Percentiles rank a stretch among this genome's conserved stretches.
These are phyloP conservation scores for Pelargonium australe DNA, from an alignment of 441 rosid species.

Conservation along the genomic window DNA sequence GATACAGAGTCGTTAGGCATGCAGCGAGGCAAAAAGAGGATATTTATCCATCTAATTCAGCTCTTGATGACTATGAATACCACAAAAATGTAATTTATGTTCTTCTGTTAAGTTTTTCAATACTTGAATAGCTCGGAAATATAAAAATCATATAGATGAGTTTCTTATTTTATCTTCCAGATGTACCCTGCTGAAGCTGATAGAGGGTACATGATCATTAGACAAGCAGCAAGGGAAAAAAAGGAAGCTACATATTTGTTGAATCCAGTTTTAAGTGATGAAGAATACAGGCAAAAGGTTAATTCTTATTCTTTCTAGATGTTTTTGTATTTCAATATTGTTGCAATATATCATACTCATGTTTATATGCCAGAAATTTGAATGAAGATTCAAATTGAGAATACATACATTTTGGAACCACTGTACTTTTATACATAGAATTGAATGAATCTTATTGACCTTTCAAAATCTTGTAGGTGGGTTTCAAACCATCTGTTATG, in stretches of 20 bases:
- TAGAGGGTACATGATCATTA: not conserved
- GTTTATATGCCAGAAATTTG: no score
- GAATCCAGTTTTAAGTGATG: not conserved
- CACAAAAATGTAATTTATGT: not conserved
- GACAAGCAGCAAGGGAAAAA: not conserved
- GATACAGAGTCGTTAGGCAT: not conserved
- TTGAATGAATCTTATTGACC: not conserved
- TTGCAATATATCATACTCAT: no score
- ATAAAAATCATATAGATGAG: not conserved
- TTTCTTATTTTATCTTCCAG: not conserved
- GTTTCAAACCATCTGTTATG: not conserved
- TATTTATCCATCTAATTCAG: not conserved
- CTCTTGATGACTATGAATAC: not conserved
- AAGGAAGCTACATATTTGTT: not conserved
- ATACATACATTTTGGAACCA: no score
- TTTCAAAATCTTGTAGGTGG: not conserved
- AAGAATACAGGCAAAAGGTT: not conserved
- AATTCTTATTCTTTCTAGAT: not conserved
- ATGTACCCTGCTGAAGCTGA: not conserved
- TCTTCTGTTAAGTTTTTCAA: not conserved
- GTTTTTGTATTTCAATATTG: no score
- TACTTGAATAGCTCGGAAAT: not conserved
- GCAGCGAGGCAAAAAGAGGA: not conserved
- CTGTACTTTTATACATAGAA: no score
- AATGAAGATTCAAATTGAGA: no score